Evolutionary conservation across 2,329 filamentous ascomycete genomes (phyloP), one percentile per base, ranked within the genome.

Genomic region (Pezicula neosporulosa): DNA sequence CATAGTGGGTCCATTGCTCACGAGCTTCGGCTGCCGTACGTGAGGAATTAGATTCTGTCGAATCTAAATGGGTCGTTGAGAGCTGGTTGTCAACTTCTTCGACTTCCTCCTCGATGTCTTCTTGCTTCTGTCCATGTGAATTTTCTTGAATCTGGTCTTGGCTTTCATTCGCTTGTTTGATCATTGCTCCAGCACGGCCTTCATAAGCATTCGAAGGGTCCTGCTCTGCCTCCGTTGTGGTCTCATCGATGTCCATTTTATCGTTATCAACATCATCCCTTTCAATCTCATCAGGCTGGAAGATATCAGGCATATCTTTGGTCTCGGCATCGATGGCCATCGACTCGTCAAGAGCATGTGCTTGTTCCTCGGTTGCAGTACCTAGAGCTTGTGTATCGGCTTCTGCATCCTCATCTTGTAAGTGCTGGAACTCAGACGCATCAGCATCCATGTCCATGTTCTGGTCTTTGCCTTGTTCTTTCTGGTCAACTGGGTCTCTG

Each of bases 381-480:
- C 94, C 95, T 63, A 99, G 80, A 13, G 94, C 94, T 71, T 99
- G 94, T 1, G 90, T 85, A 66, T 97, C 92, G n/a, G 87, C 82
- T 49, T 86, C 79, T 27, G 85, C 82, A 28, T 94, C 81, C 54
- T 97, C 90, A 58, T 97, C 85, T 54, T 87, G 86, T 3, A 97
- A 76, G 70, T 99, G 94, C 72, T 97, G 91, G 65, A 97, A 97
- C 65, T 97, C 91, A n/a, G 82, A 82, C 64, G 86, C 87, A 55
- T 94, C 85, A n/a, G 84, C 76, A 53, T 89, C 82, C 60, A 66
- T 73, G 58, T 72, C 70, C 41, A 53, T 51, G 10, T 55, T 56
- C 37, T 65, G 60, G 38, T 64, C 58, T 50, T 61, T 48, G 3
- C 36, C 51, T 55, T 74, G 67, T 39, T 77, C 69, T 36, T 71